Base-by-base conservation (phyloP, 306 rosid genomes). In the Alnus rubra region DNA sequence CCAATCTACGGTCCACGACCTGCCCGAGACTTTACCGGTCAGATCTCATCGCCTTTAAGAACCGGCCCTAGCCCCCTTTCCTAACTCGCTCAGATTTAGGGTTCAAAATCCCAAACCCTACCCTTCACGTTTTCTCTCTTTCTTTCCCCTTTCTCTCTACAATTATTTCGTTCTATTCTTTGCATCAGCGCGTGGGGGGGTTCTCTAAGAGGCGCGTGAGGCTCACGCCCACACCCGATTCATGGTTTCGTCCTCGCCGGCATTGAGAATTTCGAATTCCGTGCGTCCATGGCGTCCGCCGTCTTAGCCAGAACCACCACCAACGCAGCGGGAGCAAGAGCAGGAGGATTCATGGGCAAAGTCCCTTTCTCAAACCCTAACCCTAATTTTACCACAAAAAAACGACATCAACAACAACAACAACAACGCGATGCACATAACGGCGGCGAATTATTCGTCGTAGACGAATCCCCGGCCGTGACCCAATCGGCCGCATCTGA, bases 1-100 rank as follows among this genome's bases (percentile, higher is more conserved):
- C 5, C 0, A 9, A 86, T 80, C 31, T 11, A 85, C 86, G 93
- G 83, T 0, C 0, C 0, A 4, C 0, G 13, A 44, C 0, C 70
- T 84, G 82, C 92, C 98, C 98, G 84, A 74, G 55, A 54, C 39
- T 62, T 18, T 64, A 7, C 1, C 88, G 98, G 98, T 93, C 88
- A 95, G 97, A 92, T 90, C 98, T 80, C 86, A 48, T 51, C 71
- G 90, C 94, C 98, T 92, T 95, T 92, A 95, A 91, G 95, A 84
- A 86, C 87, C 78, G 83, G 77, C 93, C 81, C 15, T 53, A 16
- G 84, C 90, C 85, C 33, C 79, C 69, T 77, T 18, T 74, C 68
- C 19, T 88, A 88, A 83, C 84, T 84, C 91, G 93, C 92, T 69
- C 98, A 88, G 90, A 89, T 85, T 68, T 83, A 89, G 93, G 97